phyloP scores from a whole-genome alignment of 805 yeast species.

The Hyphopichia homilentoma region DNA sequence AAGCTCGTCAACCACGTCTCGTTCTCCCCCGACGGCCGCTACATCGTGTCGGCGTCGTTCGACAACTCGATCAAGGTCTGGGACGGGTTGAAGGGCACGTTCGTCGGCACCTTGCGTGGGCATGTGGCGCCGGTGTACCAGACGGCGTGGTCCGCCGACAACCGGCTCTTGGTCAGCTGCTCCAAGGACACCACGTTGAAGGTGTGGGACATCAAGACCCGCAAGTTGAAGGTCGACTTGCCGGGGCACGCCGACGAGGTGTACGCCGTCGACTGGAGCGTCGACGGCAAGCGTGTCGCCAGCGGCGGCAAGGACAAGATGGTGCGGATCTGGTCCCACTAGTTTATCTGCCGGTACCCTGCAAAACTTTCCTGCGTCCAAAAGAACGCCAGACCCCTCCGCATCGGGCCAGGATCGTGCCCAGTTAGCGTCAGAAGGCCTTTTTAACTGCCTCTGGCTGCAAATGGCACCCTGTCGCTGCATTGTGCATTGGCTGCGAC shows the following conservation, averaged over 20 bases:
- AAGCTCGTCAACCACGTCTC: slow-evolving; percentile 93
- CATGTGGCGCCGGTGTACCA: slow-evolving; percentile 98
- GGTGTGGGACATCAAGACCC: slow-evolving; percentile 91
- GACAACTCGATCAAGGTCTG: slow-evolving; percentile 94
- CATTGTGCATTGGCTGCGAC: too few species aligned
- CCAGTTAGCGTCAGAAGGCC: too few species aligned
- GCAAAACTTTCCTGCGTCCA: neutral
- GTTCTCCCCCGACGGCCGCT: slow-evolving; percentile 93
- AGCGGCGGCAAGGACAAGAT: slow-evolving; percentile 97
- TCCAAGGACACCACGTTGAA: slow-evolving; percentile 95
- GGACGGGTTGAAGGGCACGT: slow-evolving; percentile 93
- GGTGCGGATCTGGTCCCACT: slow-evolving; percentile 91
- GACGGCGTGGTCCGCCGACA: slow-evolving; percentile 96
- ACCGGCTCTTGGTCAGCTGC: slow-evolving; percentile 84
- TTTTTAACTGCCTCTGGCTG: too few species aligned
- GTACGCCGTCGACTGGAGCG: slow-evolving; percentile 96
- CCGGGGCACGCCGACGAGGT: slow-evolving; percentile 98
- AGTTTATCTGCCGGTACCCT: slow-evolving; percentile 3
- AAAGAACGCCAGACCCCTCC: too few species aligned
- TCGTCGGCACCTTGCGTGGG: slow-evolving; percentile 86
- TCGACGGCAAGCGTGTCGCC: slow-evolving; percentile 90
- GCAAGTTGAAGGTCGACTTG: slow-evolving; percentile 79
- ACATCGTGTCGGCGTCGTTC: slow-evolving; percentile 87
- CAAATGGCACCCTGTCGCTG: too few species aligned
- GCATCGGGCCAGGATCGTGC: too few species aligned